Percentiles rank a stretch among this genome's conserved stretches.
Conservation (phyloP, 2,329 filamentous ascomycete species). For the Pseudocercospora fuligena region DNA sequence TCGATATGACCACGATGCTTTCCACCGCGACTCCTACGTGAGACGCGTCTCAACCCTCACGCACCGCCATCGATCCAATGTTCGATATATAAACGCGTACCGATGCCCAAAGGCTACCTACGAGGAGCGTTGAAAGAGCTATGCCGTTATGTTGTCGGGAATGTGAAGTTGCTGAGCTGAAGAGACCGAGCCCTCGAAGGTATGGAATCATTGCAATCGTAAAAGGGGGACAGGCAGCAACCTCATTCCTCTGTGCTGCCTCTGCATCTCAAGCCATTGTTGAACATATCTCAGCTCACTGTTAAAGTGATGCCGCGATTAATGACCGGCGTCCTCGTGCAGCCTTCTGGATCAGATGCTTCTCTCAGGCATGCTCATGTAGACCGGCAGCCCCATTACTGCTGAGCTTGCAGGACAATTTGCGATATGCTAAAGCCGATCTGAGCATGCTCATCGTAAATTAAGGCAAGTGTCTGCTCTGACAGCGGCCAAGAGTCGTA, state of each 20-base stretch:
- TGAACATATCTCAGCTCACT: background rate
- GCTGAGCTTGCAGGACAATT: background rate
- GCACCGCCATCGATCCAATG: background rate
- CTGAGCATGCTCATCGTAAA: background rate
- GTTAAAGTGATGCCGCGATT: background rate
- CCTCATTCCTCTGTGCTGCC: background rate
- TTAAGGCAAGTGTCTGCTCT: background rate
- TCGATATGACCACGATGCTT: background rate
- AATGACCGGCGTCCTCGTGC: background rate
- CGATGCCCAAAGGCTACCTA: background rate
- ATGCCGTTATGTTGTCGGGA: background rate
- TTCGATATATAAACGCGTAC: background rate
- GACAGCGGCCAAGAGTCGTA: background rate
- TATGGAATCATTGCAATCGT: background rate
- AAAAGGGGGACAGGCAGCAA: background rate
- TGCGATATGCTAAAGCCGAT: background rate
- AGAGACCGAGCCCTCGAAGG: background rate
- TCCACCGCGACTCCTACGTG: background rate
- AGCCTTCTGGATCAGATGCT: background rate
- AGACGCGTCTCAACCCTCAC: background rate
- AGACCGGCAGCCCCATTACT: background rate
- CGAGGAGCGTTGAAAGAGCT: background rate
- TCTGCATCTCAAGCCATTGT: background rate
- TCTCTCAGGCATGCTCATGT: background rate
- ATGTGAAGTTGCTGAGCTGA: background rate